Evolutionary conservation across 768 basidiomycete genomes (phyloP), one percentile per base, ranked within the genome.

Genomic region (Sarcodon aspratus): DNA sequence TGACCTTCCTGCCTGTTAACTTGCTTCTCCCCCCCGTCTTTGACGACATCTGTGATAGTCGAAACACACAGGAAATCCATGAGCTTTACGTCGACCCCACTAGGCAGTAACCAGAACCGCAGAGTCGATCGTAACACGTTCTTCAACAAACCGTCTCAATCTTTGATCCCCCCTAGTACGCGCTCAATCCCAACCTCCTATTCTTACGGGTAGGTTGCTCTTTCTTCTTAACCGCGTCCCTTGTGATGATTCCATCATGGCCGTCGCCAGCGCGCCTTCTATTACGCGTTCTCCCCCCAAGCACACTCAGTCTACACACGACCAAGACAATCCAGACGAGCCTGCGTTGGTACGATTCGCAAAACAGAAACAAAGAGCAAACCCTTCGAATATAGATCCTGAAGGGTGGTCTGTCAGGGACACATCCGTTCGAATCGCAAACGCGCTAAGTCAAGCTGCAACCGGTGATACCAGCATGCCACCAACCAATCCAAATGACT

Each of bases 391-490:
- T 50, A 49, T 47, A 42, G 15, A 80, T 46, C 86, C 87, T 37
- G 74, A 79, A 57, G 79, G 71, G 71, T 85, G 82, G 82, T 61
- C 62, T 50, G 77, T 87, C 51, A 84, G 84, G 58, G 86, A 88
- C 64, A 92, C 90, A 42, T 82, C 87, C 15, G 90, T 92, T 46
- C 85, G 88, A 64, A 82, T 90, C 58, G 90, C 88, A 9, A 76
- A 77, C 57, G 90, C 89, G 32, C 85, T 93, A 59, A 69, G 72
- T 55, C 79, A 82, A 62, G 90, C 89, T 15, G 84, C 75, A 17
- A 68, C 60, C 45, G 32, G 44, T 36, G 37, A 56, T 45, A 48
- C 37, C 36, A 43, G 52, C 35, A 48, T 38, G 44, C 59, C 66
- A 43, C 52, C 68, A 33, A 65, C 61, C 56, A 78, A 74, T 55